A percentile compares a stretch with the other conserved stretches of the same genome.
Evolutionary conservation across 2,329 filamentous ascomycete species (phyloP).

Genomic region (Leptosphaerulina australis): DNA sequence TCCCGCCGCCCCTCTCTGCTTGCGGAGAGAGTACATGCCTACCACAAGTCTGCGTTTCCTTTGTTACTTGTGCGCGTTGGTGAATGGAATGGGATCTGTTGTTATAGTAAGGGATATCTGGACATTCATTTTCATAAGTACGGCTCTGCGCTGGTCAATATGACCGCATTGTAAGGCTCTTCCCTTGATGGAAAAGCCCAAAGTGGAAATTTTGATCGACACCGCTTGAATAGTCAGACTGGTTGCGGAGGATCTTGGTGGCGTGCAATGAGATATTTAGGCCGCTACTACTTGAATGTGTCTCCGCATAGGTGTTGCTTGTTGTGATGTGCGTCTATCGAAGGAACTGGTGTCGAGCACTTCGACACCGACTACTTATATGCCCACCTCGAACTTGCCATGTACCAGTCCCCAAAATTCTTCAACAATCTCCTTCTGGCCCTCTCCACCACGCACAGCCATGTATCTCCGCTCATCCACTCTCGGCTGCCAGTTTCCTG

Average conservation of each 20-base stretch:
- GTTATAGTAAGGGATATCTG: constrained; percentile 18
- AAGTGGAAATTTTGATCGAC: constrained; percentile 35
- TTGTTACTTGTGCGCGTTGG: constrained; percentile 31
- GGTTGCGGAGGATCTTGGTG: constrained; percentile 32
- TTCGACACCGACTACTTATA: constrained; percentile 20
- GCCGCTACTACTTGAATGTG: constrained; percentile 34
- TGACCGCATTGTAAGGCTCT: constrained; percentile 32
- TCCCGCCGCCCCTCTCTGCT: constrained; percentile 28
- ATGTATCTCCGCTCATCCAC: constrained; percentile 65
- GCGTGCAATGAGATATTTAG: constrained; percentile 39
- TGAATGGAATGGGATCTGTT: constrained; percentile 23
- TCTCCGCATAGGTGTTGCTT: constrained; percentile 6
- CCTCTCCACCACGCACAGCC: constrained; percentile 54
- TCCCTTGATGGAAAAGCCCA: constrained; percentile 28
- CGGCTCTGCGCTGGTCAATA: constrained; percentile 34
- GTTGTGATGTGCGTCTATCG: background rate
- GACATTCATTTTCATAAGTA: constrained; percentile 29
- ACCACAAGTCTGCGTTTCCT: constrained; percentile 44
- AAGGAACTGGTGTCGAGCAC: constrained; percentile 7
- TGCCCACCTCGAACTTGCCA: constrained; percentile 53
- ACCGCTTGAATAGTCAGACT: constrained; percentile 36
- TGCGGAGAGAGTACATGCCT: constrained; percentile 43
- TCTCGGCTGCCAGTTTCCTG: constrained; percentile 68
- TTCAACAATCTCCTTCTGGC: constrained; percentile 54
- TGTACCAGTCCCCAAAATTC: constrained; percentile 57